Evolutionary conservation across 2,329 filamentous ascomycete genomes (phyloP), one percentile per base, ranked within the genome.

Genomic region (Lecanicillium sp.): DNA sequence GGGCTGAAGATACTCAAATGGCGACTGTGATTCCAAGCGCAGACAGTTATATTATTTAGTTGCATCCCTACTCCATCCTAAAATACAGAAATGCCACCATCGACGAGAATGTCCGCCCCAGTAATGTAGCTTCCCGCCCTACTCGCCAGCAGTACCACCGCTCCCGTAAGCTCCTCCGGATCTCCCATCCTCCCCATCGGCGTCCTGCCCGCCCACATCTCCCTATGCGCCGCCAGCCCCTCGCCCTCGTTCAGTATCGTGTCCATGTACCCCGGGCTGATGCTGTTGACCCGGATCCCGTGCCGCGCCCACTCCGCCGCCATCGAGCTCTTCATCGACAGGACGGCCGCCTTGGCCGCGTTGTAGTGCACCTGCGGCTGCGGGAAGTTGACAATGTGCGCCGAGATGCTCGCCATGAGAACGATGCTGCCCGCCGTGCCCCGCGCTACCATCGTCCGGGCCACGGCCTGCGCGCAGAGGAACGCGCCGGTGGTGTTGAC

Each of bases 221-320:
- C 66, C 49, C 77, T 68, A 30, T 74, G 73, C 30, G 70, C 68
- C 10, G 71, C 71, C 39, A 87, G 60, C 1, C 77, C 78, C 7
- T 75, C 72, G 0, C 83, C 82, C 51, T 81, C 81, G 57, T 88
- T 90, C 40, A 90, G 64, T 11, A 87, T 77, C 0, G 84, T 88
- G 57, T 87, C 84, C 80, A 89, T 87, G 56, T 90, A 90, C 1
- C 86, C 86, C 0, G 86, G 86, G 32, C 75, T 81, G 37, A 90
- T 72, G 15, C 72, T 78, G 56, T 90, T 90, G 5, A 86, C 81
- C 3, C 83, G 67, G 51, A 90, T 86, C 0, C 86, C 86, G 59
- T 83, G 75, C 1, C 70, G 65, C 1, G 81, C 82, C 86, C 85
- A 90, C 63, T 90, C 86, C 0, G 81, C 84, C 0, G 85, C 86